These are phyloP conservation scores for Pistacia vera DNA, from an alignment of 345 rosid species.

Conservation along the genomic window DNA sequence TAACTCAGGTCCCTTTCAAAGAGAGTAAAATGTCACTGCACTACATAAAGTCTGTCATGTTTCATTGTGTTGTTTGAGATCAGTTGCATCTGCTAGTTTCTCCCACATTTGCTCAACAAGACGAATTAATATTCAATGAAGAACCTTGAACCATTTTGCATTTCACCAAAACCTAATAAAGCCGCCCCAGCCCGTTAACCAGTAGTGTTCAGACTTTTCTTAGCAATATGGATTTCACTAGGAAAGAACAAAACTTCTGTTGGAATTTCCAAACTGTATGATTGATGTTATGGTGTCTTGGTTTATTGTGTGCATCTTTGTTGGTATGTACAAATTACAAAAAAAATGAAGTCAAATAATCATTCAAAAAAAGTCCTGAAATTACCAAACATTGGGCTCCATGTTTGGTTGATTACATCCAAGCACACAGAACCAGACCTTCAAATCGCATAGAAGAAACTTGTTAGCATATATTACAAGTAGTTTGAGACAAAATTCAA, in stretches of 20 bases:
- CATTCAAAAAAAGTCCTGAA: not conserved
- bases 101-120: not conserved
- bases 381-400: conserved; percentile 49
- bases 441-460: conserved; percentile 13
- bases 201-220: not conserved
- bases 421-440: conserved; percentile 48
- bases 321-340: not conserved
- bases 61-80: no score
- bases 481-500: not conserved
- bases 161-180: not conserved
- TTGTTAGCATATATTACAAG: not conserved
- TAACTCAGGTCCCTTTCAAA: not conserved
- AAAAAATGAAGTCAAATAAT: not conserved
- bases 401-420: conserved; percentile 34
- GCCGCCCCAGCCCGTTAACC: not conserved
- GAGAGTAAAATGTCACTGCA: not conserved
- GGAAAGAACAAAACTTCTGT: not conserved
- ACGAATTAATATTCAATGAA: not conserved
- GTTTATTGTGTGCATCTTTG: not conserved
- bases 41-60: no score
- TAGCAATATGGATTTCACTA: not conserved
- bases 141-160: not conserved
- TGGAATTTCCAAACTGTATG: not conserved
- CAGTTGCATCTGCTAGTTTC: not conserved
- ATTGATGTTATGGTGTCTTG: not conserved